A percentile compares a stretch with the other conserved stretches of the same genome.
Evolutionary conservation across 148 eudicot species (phyloP).

Genomic region (Chenopodium album): DNA sequence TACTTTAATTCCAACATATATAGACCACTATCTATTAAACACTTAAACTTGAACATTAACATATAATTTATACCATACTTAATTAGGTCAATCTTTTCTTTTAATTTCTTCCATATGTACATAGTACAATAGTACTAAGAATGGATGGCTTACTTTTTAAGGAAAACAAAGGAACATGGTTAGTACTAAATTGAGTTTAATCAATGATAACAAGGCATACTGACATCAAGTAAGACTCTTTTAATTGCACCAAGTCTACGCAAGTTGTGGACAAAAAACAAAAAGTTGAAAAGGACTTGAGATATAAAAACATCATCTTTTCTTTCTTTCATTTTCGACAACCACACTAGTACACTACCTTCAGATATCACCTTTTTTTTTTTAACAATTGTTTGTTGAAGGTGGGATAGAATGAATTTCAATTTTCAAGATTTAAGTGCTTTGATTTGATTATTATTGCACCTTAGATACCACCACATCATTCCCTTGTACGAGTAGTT

Average conservation of each 20-base stretch:
- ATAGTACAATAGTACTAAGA: neutral
- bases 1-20: no score
- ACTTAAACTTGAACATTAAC: no score
- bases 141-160: neutral
- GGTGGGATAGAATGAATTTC: constrained; percentile 7
- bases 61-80: no score
- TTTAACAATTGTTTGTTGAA: constrained; percentile 5
- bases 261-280: neutral
- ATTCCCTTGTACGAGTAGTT: neutral
- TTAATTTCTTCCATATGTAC: neutral
- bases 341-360: neutral
- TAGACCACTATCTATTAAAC: no score
- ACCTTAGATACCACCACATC: neutral
- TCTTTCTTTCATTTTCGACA: neutral
- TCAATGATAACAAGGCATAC: constrained; percentile 1
- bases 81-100: neutral
- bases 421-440: neutral
- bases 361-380: neutral
- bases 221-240: neutral
- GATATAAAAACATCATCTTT: neutral
- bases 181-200: neutral
- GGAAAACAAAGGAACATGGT: neutral
- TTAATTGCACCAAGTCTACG: neutral
- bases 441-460: neutral
- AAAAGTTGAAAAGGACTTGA: constrained; percentile 19